Evolutionary conservation across 2,329 filamentous ascomycete genomes (phyloP), one percentile per base, ranked within the genome.

Genomic region (Colletotrichum endophyticum): DNA sequence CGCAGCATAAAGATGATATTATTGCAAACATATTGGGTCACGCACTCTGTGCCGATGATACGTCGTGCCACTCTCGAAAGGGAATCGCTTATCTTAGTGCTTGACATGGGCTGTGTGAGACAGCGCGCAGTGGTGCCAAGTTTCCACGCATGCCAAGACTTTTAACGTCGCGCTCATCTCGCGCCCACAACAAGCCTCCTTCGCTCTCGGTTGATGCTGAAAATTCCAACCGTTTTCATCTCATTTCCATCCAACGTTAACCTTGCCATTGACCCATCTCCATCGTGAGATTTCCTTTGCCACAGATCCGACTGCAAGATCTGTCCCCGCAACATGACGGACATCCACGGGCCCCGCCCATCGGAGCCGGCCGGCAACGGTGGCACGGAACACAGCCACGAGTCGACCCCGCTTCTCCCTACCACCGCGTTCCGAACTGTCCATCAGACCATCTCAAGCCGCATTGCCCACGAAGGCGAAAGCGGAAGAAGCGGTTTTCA

Each of bases 401-500:
- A 78, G 56, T 77, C 79, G 63, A 82, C 82, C 75, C 82, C 82
- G 78, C 82, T 83, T 70, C 82, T 84, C 32, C 81, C 81, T 9
- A 80, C 79, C 9, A 44, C 75, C 68, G 64, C 32, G 28, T 59
- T 73, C 30, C 75, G 78, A 13, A 71, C 66, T 53, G 78, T 77
- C 16, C 57, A 77, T 12, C 27, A 77, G 72, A 78, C 70, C 30
- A 73, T 70, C 56, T 61, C 61, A 15, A 76, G 69, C 62, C 66
- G 69, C 70, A 71, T 78, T 67, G 73, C 70, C 19, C 68, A 83
- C 57, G 87, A 88, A 32, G 88, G 88, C 61, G 87, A 89, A 80
- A 88, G 86, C 73, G 87, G 87, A 3, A 82, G 88, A 64, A 82
- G 81, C 22, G 86, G 87, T 49, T 85, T 89, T 72, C 83, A 87